Percentiles rank a stretch among this genome's conserved stretches.
phyloP scores from a whole-genome alignment of 768 basidiomycete species.

The Sutorius australiensis region DNA sequence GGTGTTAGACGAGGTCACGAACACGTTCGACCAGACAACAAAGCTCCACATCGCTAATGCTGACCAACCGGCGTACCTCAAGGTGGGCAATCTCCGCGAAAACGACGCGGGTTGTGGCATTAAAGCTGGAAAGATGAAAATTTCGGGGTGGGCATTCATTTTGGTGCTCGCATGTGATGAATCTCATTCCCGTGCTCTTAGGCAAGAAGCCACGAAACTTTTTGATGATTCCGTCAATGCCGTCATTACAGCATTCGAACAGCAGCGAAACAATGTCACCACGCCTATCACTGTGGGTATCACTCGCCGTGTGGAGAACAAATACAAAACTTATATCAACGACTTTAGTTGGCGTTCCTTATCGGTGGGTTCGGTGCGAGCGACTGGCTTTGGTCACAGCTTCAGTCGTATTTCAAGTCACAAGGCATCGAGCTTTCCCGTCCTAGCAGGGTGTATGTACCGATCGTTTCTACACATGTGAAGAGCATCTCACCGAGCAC shows the following conservation, averaged over 20 bases:
- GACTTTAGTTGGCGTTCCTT: constrained; percentile 33
- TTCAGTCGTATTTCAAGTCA: constrained; percentile 34
- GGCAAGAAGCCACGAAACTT: constrained; percentile 34
- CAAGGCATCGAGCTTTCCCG: constrained; percentile 39
- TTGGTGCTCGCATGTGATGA: background rate
- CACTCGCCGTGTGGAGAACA: background rate
- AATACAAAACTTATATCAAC: background rate
- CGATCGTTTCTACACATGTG: constrained; percentile 1
- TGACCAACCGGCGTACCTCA: constrained; percentile 33
- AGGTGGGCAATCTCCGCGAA: constrained; percentile 36
- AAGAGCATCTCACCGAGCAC: background rate
- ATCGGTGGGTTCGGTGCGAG: constrained; percentile 50
- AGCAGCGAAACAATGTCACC: constrained; percentile 20
- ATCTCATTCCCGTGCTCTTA: constrained; percentile 5
- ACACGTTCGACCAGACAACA: constrained; percentile 33
- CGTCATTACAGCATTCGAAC: constrained; percentile 30
- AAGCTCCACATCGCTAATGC: constrained; percentile 37
- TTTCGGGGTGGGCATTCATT: constrained; percentile 29
- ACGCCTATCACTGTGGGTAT: constrained; percentile 29
- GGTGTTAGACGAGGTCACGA: constrained; percentile 30
- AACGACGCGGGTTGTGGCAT: constrained; percentile 31
- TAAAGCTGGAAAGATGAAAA: constrained; percentile 32
- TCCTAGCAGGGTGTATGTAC: constrained; percentile 45
- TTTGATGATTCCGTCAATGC: constrained; percentile 41
- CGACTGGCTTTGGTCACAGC: constrained; percentile 40